Evolutionary conservation across 148 eudicot genomes (phyloP), one percentile per base, ranked within the genome.

Genomic region (Arbutus unedo): DNA sequence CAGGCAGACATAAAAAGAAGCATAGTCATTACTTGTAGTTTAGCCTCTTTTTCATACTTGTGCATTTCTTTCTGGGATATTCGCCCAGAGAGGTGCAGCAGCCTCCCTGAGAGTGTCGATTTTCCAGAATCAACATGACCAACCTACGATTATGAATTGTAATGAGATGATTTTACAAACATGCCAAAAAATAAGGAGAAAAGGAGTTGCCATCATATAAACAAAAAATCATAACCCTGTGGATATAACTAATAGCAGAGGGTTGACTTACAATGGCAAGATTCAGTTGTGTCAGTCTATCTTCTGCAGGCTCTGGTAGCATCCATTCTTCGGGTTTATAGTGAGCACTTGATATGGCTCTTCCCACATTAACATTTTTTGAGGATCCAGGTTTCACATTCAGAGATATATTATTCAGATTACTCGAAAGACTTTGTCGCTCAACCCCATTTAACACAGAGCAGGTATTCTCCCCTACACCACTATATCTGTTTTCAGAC

Each of bases 101-200:
- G 86, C 87, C 98, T 93, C 85, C 99, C 99, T 76, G 98, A 93
- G 75, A 96, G 92, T 68, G 98, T 96, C 45, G 99, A 96, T 82
- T 96, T 96, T 74, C 99, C 99, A 85, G 99, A 96, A 89, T 96
- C 99, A 80, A 96, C 99, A 90, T 96, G 98, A 81, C 99, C 99
- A 87, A 94, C 99, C 99, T 96, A 84, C 55, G 62, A 78, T 68
- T 50, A 75, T 76, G 31, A 67, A 50, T 47, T 25, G 59, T 59
- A 41, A 59, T 18, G 54, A 55, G 49, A 47, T 59, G 8, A 77
- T 48, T 23, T 73, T 6, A 45, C 76, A 67, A 67, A 23, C 15
- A 18, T 21, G 55, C 45, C 50, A 38, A 18, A 6, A 67, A 76
- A 13, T 3, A 21, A 57, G 14, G 8, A n/a, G 45, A n/a, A 45